Evolutionary conservation across 768 basidiomycete species (phyloP).

Genomic region (Gymnopilus dilepis): DNA sequence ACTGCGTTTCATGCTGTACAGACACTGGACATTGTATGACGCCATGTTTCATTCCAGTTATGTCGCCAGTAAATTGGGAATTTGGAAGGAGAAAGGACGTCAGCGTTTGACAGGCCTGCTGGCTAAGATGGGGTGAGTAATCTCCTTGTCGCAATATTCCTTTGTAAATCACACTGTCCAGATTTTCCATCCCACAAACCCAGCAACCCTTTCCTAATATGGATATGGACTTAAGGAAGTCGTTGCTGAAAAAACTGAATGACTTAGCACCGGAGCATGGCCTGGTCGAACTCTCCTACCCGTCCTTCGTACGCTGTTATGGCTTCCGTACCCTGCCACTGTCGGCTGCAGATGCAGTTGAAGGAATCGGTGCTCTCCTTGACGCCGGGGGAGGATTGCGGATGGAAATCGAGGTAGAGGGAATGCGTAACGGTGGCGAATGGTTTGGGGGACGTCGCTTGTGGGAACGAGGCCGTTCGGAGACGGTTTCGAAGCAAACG

Average conservation of each 20-base stretch:
- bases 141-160: neutral
- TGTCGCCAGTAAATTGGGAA: constrained; percentile 91
- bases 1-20: constrained; percentile 90
- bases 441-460: constrained; percentile 89
- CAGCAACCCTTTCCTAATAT: constrained; percentile 95
- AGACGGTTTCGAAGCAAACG: constrained; percentile 42
- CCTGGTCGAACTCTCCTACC: constrained; percentile 90
- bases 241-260: constrained; percentile 80
- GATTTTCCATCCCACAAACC: constrained; percentile 93
- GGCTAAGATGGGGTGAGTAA: constrained; percentile 94
- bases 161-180: constrained; percentile 34
- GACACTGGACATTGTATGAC: constrained; percentile 98
- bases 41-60: constrained; percentile 98
- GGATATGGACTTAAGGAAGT: constrained; percentile 92
- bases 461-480: constrained; percentile 66
- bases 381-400: constrained; percentile 92
- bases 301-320: constrained; percentile 90
- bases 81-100: constrained; percentile 94
- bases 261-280: constrained; percentile 95
- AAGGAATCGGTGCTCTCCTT: constrained; percentile 83
- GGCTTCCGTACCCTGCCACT: constrained; percentile 89
- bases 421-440: constrained; percentile 88
- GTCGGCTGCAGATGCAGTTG: constrained; percentile 92
- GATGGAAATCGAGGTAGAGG: constrained; percentile 90
- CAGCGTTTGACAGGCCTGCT: constrained; percentile 89